Conservation (phyloP, 345 rosid genomes). For the Pistacia vera region DNA sequence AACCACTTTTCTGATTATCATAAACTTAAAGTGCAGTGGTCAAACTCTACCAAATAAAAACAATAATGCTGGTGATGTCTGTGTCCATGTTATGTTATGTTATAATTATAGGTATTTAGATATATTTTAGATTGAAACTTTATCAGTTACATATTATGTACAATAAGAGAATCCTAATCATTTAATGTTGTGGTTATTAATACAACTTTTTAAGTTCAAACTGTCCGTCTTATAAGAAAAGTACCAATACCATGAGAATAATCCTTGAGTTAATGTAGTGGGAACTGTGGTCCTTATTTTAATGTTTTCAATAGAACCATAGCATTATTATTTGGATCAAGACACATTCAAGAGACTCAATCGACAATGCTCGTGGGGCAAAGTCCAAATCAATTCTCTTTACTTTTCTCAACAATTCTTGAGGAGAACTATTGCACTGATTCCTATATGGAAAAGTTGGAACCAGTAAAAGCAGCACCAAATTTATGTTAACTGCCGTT, state of each 20-base stretch:
- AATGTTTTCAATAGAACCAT: not conserved
- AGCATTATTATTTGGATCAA: not conserved
- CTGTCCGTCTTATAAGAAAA: not conserved
- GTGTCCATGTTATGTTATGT: not conserved
- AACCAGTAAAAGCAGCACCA: not conserved
- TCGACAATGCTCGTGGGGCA: not conserved
- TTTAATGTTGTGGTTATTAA: not conserved
- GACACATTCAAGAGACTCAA: not conserved
- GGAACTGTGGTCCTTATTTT: not conserved
- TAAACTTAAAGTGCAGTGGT: not conserved
- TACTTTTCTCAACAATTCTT: not conserved
- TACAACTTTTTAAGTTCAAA: not conserved
- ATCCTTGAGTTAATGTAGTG: not conserved
- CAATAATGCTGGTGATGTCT: not conserved
- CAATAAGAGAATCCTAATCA: not conserved
- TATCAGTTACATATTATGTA: not conserved
- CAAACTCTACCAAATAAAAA: not conserved
- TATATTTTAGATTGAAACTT: not conserved
- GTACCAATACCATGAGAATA: not conserved
- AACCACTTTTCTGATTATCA: not conserved
- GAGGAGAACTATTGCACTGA: conserved; percentile 4
- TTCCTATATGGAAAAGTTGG: not conserved
- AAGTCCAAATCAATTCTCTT: not conserved
- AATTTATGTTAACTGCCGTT: not conserved
- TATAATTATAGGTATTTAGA: not conserved